These are phyloP conservation scores for Linum usitatissimum DNA, from an alignment of 345 rosid species.

Conservation along the genomic window DNA sequence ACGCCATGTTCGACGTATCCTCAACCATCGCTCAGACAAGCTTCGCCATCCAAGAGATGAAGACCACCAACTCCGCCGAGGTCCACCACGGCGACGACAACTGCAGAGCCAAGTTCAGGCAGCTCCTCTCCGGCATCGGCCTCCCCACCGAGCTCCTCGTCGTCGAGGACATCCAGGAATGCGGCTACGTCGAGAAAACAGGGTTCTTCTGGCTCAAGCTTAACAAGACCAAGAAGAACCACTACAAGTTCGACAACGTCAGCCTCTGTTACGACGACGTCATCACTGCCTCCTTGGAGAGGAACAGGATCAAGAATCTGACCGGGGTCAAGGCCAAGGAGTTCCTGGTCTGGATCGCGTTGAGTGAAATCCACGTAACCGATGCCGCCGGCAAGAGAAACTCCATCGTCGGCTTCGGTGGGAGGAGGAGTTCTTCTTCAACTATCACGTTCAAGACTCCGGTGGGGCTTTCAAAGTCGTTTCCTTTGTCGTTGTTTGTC, in stretches of 20 bases:
- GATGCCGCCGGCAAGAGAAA: background rate
- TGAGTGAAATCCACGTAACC: conserved; percentile 14
- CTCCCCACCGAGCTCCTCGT: conserved; percentile 14
- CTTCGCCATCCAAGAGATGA: conserved; percentile 1
- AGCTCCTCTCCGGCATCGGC: conserved; percentile 10
- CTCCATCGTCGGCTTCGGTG: no score
- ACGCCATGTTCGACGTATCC: no score
- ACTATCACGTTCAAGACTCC: conserved; percentile 21
- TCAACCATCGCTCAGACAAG: background rate
- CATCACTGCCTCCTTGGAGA: conserved; percentile 19
- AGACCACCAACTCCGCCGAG: conserved; percentile 13
- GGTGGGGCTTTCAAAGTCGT: conserved; percentile 17
- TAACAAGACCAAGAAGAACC: conserved; percentile 11
- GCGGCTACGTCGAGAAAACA: conserved; percentile 15
- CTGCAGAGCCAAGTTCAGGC: conserved; percentile 17
- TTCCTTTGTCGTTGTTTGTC: conserved; percentile 14
- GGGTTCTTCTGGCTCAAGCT: conserved; percentile 24
- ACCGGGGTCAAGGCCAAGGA: conserved; percentile 27
- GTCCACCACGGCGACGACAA: conserved; percentile 17
- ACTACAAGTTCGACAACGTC: conserved; percentile 14
- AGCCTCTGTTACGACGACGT: conserved; percentile 9
- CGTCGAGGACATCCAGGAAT: conserved; percentile 20
- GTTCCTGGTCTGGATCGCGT: conserved; percentile 21
- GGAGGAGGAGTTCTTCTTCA: background rate
- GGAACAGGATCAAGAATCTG: conserved; percentile 20